Evolutionary conservation across 2,329 filamentous ascomycete species (phyloP).

Genomic region (Arthrinium puccinioides): DNA sequence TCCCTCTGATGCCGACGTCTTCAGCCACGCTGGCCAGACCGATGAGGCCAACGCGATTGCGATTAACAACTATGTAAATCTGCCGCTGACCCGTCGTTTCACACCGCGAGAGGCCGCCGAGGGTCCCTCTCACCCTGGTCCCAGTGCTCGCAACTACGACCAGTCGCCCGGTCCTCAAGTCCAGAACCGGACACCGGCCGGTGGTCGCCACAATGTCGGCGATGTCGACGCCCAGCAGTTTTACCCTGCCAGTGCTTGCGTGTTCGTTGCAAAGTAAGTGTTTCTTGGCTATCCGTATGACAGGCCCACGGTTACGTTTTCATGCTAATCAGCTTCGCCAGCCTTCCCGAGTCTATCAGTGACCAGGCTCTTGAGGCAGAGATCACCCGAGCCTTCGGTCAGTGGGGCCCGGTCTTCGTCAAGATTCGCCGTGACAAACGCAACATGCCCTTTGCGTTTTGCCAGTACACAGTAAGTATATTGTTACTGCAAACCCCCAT

Average conservation of each 20-base stretch:
- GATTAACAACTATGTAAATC: too few relatives aligned
- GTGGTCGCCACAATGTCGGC: constrained; percentile 7
- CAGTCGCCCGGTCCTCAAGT: too few relatives aligned
- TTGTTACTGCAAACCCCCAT: not conserved
- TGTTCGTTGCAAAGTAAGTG: constrained; percentile 61
- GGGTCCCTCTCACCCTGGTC: too few relatives aligned
- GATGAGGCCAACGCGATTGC: too few relatives aligned
- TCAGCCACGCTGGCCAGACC: too few relatives aligned
- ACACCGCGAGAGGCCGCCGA: too few relatives aligned
- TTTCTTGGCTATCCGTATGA: not conserved
- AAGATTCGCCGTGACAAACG: constrained; percentile 53
- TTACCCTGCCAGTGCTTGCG: constrained; percentile 48
- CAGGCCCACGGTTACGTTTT: not conserved
- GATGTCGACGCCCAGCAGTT: constrained; percentile 41
- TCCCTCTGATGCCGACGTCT: too few relatives aligned
- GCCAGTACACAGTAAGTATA: constrained; percentile 50
- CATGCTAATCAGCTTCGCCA: constrained; percentile 20
- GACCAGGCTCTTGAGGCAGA: constrained; percentile 45
- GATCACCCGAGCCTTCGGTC: constrained; percentile 44
- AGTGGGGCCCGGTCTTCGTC: constrained; percentile 50
- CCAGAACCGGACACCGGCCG: not conserved
- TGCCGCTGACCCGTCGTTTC: too few relatives aligned
- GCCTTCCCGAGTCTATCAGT: constrained; percentile 41
- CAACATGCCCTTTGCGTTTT: constrained; percentile 58
- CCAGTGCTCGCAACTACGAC: too few relatives aligned